Evolutionary conservation across 768 basidiomycete genomes (phyloP), one percentile per base, ranked within the genome.

Genomic region (Leucosporidium scottii): DNA sequence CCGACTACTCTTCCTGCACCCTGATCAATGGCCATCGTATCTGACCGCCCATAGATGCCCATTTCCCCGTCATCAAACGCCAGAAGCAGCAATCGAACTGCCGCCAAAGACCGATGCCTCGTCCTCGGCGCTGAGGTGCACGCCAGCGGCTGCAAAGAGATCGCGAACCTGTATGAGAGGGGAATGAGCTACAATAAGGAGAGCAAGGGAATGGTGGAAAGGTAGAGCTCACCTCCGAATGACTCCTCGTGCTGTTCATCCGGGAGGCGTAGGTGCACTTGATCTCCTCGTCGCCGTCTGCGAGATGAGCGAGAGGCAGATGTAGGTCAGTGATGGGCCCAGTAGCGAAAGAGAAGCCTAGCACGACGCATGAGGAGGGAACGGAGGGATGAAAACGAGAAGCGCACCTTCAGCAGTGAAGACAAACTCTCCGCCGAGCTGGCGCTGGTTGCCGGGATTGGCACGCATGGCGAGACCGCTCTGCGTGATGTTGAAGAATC

Each of bases 401-500:
- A 4, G 58, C 36, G 31, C 2, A 49, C 61, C 30, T 61, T 36
- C n/a, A 56, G 47, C 25, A 4, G 56, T 58, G n/a, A 71, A 71
- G 51, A 71, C 70, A 39, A 71, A 71, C 64, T 71, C 70, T 62
- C 70, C 70, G 27, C 70, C 70, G 18, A 71, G 64, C 27, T 71
- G 70, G 18, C 49, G 49, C 28, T 71, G 70, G 13, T 51, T 55
- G 31, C 70, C 70, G 0, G 70, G 70, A 30, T 71, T 65, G 6
- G n/a, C 13, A 1, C 57, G 64, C 70, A 71, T 62, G 15, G 58
- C 64, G 48, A 71, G 8, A 4, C 66, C 70, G 27, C 55, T 62
- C 70, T 71, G 53, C 3, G 8, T 0, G 13, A n/a, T n/a, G n/a
- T n/a, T n/a, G n/a, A n/a, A n/a, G n/a, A n/a, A n/a, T n/a, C n/a